phyloP scores from a whole-genome alignment of 2,329 filamentous ascomycete genomes.

The Didymellaceae sp. region DNA sequence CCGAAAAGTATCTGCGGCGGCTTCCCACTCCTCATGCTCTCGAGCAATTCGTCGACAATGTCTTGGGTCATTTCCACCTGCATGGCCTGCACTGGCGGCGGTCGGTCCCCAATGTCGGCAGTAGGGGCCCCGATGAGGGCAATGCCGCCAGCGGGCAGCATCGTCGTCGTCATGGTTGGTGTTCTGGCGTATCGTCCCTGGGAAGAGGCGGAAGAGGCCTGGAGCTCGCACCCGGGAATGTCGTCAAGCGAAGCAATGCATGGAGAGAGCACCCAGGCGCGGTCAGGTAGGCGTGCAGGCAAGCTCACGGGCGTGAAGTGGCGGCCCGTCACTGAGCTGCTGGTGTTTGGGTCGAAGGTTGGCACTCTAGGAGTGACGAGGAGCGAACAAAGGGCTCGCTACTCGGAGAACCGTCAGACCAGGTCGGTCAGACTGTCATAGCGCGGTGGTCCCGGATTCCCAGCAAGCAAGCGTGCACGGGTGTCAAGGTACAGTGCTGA shows the following conservation, averaged over 20 bases:
- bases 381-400: conserved; percentile 44
- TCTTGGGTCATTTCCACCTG: conserved; percentile 51
- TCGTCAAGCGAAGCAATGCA: conserved; percentile 48
- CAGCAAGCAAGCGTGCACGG: conserved; percentile 47
- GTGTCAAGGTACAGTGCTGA: conserved; percentile 47
- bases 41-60: conserved; percentile 50
- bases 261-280: conserved; percentile 50
- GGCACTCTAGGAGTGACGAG: conserved; percentile 36
- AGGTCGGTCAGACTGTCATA: conserved; percentile 49
- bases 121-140: conserved; percentile 50
- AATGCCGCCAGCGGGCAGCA: conserved; percentile 40
- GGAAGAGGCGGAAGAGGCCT: conserved; percentile 27
- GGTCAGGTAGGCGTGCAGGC: conserved; percentile 34
- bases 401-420: conserved; percentile 44
- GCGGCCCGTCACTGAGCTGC: conserved; percentile 35
- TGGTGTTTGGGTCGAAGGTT: conserved; percentile 33
- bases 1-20: conserved; percentile 49
- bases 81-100: conserved; percentile 48
- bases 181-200: conserved; percentile 15
- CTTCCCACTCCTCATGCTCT: conserved; percentile 45
- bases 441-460: conserved; percentile 46
- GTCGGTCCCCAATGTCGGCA: conserved; percentile 42
- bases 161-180: conserved; percentile 38
- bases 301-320: conserved; percentile 28
- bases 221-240: conserved; percentile 43